These are phyloP conservation scores for Kodamaea anthophila DNA, from an alignment of 1,139 yeast genomes.

Conservation along the genomic window DNA sequence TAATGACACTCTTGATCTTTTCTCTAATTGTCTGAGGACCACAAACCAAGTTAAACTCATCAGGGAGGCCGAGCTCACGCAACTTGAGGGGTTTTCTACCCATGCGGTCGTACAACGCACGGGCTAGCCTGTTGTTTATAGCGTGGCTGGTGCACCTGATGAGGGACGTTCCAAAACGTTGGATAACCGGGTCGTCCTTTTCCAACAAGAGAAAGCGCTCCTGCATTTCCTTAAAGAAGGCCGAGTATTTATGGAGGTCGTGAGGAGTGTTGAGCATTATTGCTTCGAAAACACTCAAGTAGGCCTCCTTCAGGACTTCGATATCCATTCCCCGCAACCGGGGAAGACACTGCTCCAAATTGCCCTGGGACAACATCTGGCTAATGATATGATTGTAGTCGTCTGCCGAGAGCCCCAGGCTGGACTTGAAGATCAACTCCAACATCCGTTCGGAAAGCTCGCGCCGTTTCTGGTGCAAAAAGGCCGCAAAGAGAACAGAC, in stretches of 20 bases:
- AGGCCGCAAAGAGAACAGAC: constrained; percentile 29
- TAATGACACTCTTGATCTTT: constrained; percentile 13
- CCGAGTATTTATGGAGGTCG: constrained; percentile 1
- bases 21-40: constrained; percentile 9
- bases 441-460: constrained; percentile 26
- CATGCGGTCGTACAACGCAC: constrained; percentile 5
- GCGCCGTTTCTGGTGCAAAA: constrained; percentile 22
- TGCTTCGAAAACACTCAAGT: constrained; percentile 18
- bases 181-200: constrained; percentile 11
- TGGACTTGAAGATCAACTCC: constrained; percentile 25
- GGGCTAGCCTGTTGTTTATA: constrained; percentile 8
- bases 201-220: constrained; percentile 8
- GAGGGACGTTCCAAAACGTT: constrained; percentile 9
- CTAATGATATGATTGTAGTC: constrained; percentile 27
- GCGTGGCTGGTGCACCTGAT: constrained; percentile 10
- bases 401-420: constrained; percentile 17
- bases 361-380: constrained; percentile 21
- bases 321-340: constrained; percentile 19
- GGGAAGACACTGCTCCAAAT: constrained; percentile 18
- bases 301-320: constrained; percentile 21
- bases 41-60: constrained; percentile 11
- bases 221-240: constrained; percentile 11
- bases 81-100: constrained; percentile 9
- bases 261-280: constrained; percentile 4
- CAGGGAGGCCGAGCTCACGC: constrained; percentile 12